A percentile compares a stretch with the other conserved stretches of the same genome.
Conservation (phyloP, 139 green algal species). For the Picochlorum costavermella region DNA sequence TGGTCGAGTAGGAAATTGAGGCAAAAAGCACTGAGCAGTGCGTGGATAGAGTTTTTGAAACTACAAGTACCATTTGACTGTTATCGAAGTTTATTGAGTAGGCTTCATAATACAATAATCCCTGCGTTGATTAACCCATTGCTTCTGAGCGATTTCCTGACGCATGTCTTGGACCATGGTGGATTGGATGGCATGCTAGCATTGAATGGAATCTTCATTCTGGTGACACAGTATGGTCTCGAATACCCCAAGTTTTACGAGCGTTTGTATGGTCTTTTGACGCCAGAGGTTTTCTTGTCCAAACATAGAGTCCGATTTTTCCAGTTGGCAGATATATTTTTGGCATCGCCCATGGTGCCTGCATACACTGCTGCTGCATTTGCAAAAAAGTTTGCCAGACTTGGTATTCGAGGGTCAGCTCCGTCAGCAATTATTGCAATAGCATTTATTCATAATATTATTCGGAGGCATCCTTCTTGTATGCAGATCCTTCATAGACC, state of each 20-base stretch:
- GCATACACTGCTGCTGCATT: conserved; percentile 93
- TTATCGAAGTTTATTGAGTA: conserved; percentile 56
- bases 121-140: conserved; percentile 64
- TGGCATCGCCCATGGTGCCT: conserved; percentile 81
- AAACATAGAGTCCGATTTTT: conserved; percentile 72
- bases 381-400: conserved; percentile 79
- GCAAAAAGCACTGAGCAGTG: conserved; percentile 37
- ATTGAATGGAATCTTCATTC: conserved; percentile 83
- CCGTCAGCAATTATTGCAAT: conserved; percentile 65
- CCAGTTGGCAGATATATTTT: conserved; percentile 81
- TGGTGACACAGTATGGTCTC: conserved; percentile 83
- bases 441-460: conserved; percentile 90
- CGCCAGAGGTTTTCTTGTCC: conserved; percentile 33
- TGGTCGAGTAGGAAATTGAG: conserved; percentile 52
- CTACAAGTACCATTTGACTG: conserved; percentile 61
- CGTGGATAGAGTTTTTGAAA: conserved; percentile 77
- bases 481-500: conserved; percentile 70
- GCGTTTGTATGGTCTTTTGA: conserved; percentile 70
- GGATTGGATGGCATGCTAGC: conserved; percentile 83
- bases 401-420: conserved; percentile 45
- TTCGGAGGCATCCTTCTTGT: conserved; percentile 83
- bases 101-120: conserved; percentile 63
- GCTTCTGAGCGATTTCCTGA: conserved; percentile 86
- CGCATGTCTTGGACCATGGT: conserved; percentile 52
- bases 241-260: conserved; percentile 86